A percentile compares a stretch with the other conserved stretches of the same genome.
phyloP scores from a whole-genome alignment of 805 yeast genomes.

The Barnettozyma vustinii region DNA sequence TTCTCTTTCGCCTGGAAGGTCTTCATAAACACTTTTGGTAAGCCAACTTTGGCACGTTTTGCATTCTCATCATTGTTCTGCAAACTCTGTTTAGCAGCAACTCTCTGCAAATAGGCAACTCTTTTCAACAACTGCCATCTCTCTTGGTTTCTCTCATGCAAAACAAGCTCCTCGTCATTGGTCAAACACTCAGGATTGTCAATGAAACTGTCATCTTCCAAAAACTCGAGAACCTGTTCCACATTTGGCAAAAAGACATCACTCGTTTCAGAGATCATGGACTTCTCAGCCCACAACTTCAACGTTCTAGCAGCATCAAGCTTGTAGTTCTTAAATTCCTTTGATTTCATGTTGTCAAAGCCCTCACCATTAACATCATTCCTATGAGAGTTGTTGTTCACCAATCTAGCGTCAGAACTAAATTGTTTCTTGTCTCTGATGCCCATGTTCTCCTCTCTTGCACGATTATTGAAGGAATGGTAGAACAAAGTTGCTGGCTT shows the following conservation, averaged over 20 bases:
- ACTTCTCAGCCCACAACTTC: slow-evolving; percentile 47
- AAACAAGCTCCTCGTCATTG: slow-evolving; percentile 33
- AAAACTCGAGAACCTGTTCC: slow-evolving; percentile 51
- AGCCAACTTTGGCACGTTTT: slow-evolving; percentile 26
- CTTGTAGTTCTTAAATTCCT: slow-evolving; percentile 43
- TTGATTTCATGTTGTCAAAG: slow-evolving; percentile 50
- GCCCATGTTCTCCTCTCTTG: slow-evolving; percentile 84
- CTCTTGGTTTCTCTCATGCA: slow-evolving; percentile 43
- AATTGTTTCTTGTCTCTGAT: slow-evolving; percentile 76
- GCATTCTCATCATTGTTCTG: slow-evolving; percentile 35
- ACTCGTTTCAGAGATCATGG: slow-evolving; percentile 30
- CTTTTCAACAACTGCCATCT: slow-evolving; percentile 71
- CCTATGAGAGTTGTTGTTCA: slow-evolving; percentile 56
- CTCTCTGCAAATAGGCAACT: slow-evolving; percentile 62
- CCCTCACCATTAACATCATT: slow-evolving; percentile 78
- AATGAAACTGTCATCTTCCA: slow-evolving; percentile 37
- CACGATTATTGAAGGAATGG: slow-evolving; percentile 77
- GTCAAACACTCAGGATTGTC: slow-evolving; percentile 28
- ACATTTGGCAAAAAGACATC: slow-evolving; percentile 49
- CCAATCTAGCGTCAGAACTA: slow-evolving; percentile 78
- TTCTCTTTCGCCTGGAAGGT: slow-evolving; percentile 7
- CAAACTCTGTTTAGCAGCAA: slow-evolving; percentile 46
- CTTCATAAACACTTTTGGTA: slow-evolving; percentile 10
- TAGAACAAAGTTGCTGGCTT: slow-evolving; percentile 21
- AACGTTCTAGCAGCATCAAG: slow-evolving; percentile 51